Percentiles rank a stretch among this genome's conserved stretches.
These are phyloP conservation scores for Globisporangium emineosum DNA, from an alignment of 352 stramenopile genomes.

Conservation along the genomic window DNA sequence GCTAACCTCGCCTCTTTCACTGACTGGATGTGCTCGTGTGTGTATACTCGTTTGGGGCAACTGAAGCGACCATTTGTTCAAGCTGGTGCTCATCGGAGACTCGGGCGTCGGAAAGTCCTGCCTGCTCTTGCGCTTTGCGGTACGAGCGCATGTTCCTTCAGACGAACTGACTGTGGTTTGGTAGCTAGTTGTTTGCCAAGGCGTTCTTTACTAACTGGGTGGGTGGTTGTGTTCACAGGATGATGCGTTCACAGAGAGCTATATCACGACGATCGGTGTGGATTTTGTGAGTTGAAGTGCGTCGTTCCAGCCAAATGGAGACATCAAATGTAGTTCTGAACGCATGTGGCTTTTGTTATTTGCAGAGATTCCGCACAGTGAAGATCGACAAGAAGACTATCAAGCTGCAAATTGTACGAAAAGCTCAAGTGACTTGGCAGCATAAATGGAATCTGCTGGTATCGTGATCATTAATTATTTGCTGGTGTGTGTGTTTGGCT, in stretches of 20 bases:
- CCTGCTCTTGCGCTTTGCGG: slow-evolving; percentile 95
- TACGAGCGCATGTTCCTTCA: slow-evolving; percentile 27
- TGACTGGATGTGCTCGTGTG: not conserved
- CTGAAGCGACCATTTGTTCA: slow-evolving; percentile 94
- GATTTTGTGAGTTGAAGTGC: slow-evolving; percentile 85
- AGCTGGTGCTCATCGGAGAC: slow-evolving; percentile 98
- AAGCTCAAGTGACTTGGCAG: not conserved
- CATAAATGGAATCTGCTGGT: not conserved
- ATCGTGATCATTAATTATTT: slow-evolving; percentile 1
- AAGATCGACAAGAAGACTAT: slow-evolving; percentile 99
- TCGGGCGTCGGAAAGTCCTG: slow-evolving; percentile 99
- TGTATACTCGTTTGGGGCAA: not conserved
- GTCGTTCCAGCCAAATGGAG: not conserved
- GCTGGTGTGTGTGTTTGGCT: not conserved
- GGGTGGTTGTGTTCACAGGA: slow-evolving; percentile 48
- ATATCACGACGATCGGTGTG: slow-evolving; percentile 95
- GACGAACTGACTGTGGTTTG: not conserved
- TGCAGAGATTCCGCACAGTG: slow-evolving; percentile 93
- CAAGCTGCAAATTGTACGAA: slow-evolving; percentile 96
- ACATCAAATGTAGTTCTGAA: not conserved
- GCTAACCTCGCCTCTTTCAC: slow-evolving; percentile 4
- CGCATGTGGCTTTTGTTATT: not conserved
- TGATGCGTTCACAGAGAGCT: slow-evolving; percentile 98
- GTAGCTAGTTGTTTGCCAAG: not conserved
- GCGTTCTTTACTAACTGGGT: not conserved